Conservation (phyloP, 116 monocot species). For the Trichopus zeylanicus region DNA sequence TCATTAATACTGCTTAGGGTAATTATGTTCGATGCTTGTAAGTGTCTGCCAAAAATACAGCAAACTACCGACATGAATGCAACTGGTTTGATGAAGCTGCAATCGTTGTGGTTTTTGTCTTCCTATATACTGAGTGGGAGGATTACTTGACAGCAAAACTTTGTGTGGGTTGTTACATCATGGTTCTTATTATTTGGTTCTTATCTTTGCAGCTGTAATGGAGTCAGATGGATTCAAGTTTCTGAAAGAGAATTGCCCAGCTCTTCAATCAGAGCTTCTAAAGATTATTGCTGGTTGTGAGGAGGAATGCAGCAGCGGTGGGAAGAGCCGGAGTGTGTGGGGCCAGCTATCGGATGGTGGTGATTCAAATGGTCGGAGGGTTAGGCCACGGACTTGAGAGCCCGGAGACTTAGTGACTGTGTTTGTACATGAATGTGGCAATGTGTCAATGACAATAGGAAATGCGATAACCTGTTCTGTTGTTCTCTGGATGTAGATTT, state of each 20-base stretch:
- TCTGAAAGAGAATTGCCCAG: conserved; percentile 82
- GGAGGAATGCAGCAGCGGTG: conserved; percentile 78
- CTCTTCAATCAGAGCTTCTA: conserved; percentile 85
- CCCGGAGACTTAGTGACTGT: neutral
- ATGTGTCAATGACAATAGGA: neutral
- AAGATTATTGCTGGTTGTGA: conserved; percentile 84
- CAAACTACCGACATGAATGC: too few relatives aligned
- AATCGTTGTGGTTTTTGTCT: too few relatives aligned
- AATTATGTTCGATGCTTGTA: too few relatives aligned
- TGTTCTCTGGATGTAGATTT: neutral
- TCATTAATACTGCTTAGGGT: too few relatives aligned
- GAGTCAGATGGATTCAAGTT: conserved; percentile 68
- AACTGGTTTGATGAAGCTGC: too few relatives aligned
- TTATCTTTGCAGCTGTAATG: conserved; percentile 94
- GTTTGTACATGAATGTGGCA: neutral
- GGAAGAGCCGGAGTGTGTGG: conserved; percentile 91
- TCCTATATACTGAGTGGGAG: too few relatives aligned
- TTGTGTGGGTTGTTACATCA: too few relatives aligned
- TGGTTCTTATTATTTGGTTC: too few relatives aligned
- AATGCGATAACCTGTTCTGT: neutral
- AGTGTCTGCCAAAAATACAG: too few relatives aligned
- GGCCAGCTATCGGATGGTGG: conserved; percentile 89
- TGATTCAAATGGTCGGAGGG: conserved; percentile 72
- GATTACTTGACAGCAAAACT: too few relatives aligned
- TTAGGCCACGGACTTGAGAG: conserved; percentile 43